These are phyloP conservation scores for Xylaria grammica DNA, from an alignment of 495 filamentous ascomycete genomes.

Conservation along the genomic window DNA sequence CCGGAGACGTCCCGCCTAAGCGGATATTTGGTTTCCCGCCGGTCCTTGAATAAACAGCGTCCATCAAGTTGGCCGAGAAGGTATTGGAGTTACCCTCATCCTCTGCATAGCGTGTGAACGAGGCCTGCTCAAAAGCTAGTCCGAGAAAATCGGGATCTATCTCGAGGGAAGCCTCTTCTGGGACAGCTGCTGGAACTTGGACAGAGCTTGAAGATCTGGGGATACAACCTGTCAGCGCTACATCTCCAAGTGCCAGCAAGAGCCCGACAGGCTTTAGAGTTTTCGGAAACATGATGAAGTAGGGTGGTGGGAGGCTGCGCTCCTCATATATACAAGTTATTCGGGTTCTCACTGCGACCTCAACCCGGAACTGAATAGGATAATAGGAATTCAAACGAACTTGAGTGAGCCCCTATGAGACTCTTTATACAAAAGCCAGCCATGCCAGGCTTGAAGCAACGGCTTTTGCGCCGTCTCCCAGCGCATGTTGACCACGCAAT, in stretches of 20 bases:
- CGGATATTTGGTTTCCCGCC: constrained; percentile 36
- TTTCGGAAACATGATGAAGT: constrained; percentile 1
- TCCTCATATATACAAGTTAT: not conserved
- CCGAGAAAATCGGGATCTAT: constrained; percentile 33
- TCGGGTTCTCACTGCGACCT: not conserved
- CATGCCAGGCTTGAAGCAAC: constrained; percentile 5
- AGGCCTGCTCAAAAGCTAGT: constrained; percentile 36
- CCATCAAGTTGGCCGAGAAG: constrained; percentile 37
- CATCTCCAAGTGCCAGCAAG: constrained; percentile 19
- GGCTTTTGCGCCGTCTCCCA: constrained; percentile 8
- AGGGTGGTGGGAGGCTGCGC: not conserved
- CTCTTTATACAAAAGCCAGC: constrained; percentile 13
- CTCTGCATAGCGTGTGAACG: constrained; percentile 36
- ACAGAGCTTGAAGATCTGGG: constrained; percentile 24
- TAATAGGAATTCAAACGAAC: constrained; percentile 10
- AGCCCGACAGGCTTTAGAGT: not conserved
- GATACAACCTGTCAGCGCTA: constrained; percentile 20
- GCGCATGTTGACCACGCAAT: not conserved
- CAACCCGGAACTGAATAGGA: not conserved
- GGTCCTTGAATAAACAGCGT: constrained; percentile 34
- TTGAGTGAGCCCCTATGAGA: not conserved
- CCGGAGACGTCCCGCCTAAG: constrained; percentile 34
- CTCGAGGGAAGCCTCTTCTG: constrained; percentile 20
- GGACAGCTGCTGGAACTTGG: constrained; percentile 15
- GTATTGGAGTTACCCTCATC: constrained; percentile 30